phyloP scores from a whole-genome alignment of 768 basidiomycete species.

The Termitomyces sp. region DNA sequence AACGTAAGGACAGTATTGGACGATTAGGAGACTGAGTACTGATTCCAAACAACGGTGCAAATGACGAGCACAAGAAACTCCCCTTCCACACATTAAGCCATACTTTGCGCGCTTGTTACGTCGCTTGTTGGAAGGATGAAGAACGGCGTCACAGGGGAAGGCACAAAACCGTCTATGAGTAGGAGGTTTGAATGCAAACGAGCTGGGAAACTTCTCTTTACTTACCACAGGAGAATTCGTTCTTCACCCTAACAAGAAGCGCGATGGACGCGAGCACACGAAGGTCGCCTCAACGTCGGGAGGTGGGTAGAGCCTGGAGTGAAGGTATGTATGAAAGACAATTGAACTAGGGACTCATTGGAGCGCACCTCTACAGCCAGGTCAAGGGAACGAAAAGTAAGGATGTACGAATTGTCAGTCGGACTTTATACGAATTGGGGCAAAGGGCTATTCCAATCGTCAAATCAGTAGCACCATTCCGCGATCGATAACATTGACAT shows the following conservation, averaged over 20 bases:
- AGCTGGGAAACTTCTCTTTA: background rate
- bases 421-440: background rate
- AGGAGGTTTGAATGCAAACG: background rate
- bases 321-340: background rate
- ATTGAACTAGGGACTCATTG: background rate
- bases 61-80: constrained; percentile 16
- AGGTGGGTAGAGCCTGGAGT: constrained; percentile 35
- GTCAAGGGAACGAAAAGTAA: background rate
- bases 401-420: background rate
- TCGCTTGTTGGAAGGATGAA: constrained; percentile 68
- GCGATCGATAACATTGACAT: constrained; percentile 19
- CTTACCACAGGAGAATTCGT: constrained; percentile 52
- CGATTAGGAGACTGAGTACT: background rate
- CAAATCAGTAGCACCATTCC: background rate
- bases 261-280: constrained; percentile 67
- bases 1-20: background rate
- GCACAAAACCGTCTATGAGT: constrained; percentile 20
- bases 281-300: constrained; percentile 52
- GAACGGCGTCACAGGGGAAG: constrained; percentile 50
- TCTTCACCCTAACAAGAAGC: constrained; percentile 65
- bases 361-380: constrained; percentile 9
- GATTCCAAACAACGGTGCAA: background rate
- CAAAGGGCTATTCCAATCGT: background rate
- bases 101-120: constrained; percentile 72
- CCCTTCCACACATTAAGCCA: constrained; percentile 65